Percentiles rank a stretch among this genome's conserved stretches.
Evolutionary conservation across 1,284 basidiomycete species (phyloP).

Genomic region (Bondarzewia mesenterica): DNA sequence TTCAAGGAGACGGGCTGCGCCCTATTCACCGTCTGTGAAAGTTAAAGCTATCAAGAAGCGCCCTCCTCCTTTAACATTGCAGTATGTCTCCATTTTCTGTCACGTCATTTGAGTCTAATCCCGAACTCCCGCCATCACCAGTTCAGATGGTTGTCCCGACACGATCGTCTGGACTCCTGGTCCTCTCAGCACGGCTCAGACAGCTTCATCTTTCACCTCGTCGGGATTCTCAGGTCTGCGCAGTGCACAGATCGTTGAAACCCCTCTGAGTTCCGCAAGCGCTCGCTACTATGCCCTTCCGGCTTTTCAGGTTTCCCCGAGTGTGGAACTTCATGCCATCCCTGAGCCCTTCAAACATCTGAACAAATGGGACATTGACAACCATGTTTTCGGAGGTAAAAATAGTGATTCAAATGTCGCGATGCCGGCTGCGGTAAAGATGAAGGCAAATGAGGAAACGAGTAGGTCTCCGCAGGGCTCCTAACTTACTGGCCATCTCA

Average conservation of each 20-base stretch:
- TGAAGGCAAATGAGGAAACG: not conserved
- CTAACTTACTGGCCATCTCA: not conserved
- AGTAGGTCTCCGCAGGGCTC: not conserved
- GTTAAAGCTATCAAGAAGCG: conserved; percentile 13
- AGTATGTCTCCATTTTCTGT: conserved; percentile 7
- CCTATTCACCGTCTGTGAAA: conserved; percentile 13
- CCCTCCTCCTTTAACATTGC: conserved; percentile 12
- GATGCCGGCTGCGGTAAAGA: not conserved
- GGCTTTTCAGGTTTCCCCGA: conserved; percentile 12
- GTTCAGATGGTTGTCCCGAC: conserved; percentile 9
- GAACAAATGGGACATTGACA: conserved; percentile 5
- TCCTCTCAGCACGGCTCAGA: conserved; percentile 4
- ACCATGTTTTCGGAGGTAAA: conserved; percentile 5
- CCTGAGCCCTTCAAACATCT: conserved; percentile 4
- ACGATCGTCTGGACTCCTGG: conserved; percentile 10
- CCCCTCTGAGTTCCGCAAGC: conserved; percentile 5
- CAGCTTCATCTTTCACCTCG: conserved; percentile 11
- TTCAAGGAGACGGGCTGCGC: conserved; percentile 13
- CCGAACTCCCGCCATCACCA: not conserved
- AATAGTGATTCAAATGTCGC: not conserved
- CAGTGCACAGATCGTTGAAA: conserved; percentile 4
- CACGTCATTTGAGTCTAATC: not conserved
- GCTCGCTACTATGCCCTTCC: conserved; percentile 11
- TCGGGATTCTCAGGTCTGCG: conserved; percentile 9
- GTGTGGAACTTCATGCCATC: conserved; percentile 2